Conservation (phyloP, 129 eudicot genomes). For the Flaveria linearis region DNA sequence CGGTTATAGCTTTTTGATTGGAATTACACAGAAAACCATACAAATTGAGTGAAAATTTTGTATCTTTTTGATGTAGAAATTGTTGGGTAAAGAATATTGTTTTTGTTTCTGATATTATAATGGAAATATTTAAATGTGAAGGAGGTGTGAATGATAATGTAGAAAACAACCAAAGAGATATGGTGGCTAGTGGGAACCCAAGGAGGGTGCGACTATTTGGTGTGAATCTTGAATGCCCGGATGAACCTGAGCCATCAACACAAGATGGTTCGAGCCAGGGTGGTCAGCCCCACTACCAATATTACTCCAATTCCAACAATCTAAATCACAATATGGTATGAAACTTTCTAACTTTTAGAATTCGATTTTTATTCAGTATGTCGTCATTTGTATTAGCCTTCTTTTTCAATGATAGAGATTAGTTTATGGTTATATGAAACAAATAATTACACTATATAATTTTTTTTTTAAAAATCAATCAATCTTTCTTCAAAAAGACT, state of each 20-base stretch:
- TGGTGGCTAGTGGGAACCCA: slow-evolving; percentile 43
- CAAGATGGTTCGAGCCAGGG: slow-evolving; percentile 63
- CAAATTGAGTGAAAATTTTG: background rate
- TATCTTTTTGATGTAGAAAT: slow-evolving; percentile 15
- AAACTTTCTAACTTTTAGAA: background rate
- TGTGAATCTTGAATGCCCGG: slow-evolving; percentile 64
- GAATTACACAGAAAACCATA: slow-evolving; percentile 30
- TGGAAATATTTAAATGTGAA: slow-evolving; percentile 3
- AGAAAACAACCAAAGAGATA: slow-evolving; percentile 36
- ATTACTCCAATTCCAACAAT: slow-evolving; percentile 30
- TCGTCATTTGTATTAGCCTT: background rate
- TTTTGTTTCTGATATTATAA: background rate
- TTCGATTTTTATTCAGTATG: background rate
- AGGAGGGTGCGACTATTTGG: slow-evolving; percentile 71
- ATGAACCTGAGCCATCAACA: slow-evolving; percentile 43
- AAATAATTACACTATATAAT: too few species aligned
- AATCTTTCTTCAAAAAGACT: too few species aligned
- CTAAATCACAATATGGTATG: slow-evolving; percentile 55
- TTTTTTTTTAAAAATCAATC: too few species aligned
- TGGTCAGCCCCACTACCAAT: slow-evolving; percentile 46
- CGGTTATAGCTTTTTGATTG: background rate
- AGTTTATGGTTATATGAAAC: background rate
- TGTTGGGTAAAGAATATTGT: background rate
- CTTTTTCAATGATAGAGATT: background rate
- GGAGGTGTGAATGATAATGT: slow-evolving; percentile 39